Percentiles rank a stretch among this genome's conserved stretches.
phyloP scores from a whole-genome alignment of 495 filamentous ascomycete species.

The Penicillium lividum region DNA sequence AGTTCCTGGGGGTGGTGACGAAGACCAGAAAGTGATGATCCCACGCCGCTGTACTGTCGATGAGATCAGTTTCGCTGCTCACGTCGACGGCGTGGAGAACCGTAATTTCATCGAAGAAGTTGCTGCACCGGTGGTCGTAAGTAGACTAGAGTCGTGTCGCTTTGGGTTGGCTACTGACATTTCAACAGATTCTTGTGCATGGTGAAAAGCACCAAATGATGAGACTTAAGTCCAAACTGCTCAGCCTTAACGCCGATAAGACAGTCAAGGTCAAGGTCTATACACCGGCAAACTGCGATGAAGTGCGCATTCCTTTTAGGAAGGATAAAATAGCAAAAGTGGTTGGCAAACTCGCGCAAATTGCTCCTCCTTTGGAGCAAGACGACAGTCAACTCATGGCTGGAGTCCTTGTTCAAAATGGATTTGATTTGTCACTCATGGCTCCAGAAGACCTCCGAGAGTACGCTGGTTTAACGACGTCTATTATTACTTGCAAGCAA shows the following conservation, averaged over 20 bases:
- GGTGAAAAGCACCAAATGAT: constrained; percentile 99
- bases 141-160: constrained; percentile 30
- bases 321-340: constrained; percentile 96
- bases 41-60: constrained; percentile 88
- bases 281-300: constrained; percentile 91
- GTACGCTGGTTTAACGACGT: constrained; percentile 92
- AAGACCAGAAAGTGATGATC: constrained; percentile 84
- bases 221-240: constrained; percentile 87
- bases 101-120: constrained; percentile 93
- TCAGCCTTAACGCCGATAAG: constrained; percentile 85
- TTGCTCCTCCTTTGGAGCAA: constrained; percentile 60
- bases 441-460: constrained; percentile 92
- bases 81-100: constrained; percentile 96
- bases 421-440: constrained; percentile 95
- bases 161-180: constrained; percentile 4
- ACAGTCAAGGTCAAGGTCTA: constrained; percentile 82
- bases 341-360: constrained; percentile 86
- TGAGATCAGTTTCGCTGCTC: constrained; percentile 91
- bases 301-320: constrained; percentile 91
- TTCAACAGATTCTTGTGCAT: constrained; percentile 81
- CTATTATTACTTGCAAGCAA: constrained; percentile 89
- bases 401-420: constrained; percentile 92
- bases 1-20: constrained; percentile 46
- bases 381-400: constrained; percentile 64
- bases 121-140: constrained; percentile 83